A percentile compares a stretch with the other conserved stretches of the same genome.
phyloP scores from a whole-genome alignment of 2,329 filamentous ascomycete species.

The Fusarium sterilihyphosum region DNA sequence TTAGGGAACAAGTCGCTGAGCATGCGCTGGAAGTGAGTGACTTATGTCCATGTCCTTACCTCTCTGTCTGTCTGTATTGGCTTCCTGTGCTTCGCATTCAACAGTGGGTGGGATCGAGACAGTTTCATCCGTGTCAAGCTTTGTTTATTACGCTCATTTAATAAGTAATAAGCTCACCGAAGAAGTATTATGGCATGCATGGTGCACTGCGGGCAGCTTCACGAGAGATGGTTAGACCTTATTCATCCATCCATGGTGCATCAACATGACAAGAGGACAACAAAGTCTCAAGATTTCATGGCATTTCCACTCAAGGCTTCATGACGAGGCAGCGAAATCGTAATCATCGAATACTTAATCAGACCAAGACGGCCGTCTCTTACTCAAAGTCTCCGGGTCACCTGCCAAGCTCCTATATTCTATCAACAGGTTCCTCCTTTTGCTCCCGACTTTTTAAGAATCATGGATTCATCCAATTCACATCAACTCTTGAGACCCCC shows the following conservation, averaged over 20 bases:
- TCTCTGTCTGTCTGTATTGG: background rate
- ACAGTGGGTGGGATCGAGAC: too few species aligned
- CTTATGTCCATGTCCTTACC: background rate
- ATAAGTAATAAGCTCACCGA: background rate
- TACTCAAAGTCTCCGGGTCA: background rate
- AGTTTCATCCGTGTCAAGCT: background rate
- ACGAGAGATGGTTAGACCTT: background rate
- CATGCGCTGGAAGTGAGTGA: background rate
- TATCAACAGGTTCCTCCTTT: slow-evolving; percentile 5
- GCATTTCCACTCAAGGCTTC: background rate
- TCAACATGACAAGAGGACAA: background rate
- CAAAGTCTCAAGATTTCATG: background rate
- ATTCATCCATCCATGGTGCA: background rate
- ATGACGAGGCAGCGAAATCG: background rate
- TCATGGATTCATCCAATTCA: slow-evolving; percentile 28
- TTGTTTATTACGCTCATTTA: background rate
- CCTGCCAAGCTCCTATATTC: background rate
- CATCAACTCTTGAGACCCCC: slow-evolving; percentile 1
- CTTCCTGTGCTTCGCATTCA: background rate
- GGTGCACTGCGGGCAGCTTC: background rate
- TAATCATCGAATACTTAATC: background rate
- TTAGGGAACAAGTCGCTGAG: background rate
- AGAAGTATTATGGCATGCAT: background rate
- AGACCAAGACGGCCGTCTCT: background rate
- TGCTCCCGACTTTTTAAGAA: slow-evolving; percentile 11